Conservation (phyloP, 805 yeast species). For the Ogataea methylovora region DNA sequence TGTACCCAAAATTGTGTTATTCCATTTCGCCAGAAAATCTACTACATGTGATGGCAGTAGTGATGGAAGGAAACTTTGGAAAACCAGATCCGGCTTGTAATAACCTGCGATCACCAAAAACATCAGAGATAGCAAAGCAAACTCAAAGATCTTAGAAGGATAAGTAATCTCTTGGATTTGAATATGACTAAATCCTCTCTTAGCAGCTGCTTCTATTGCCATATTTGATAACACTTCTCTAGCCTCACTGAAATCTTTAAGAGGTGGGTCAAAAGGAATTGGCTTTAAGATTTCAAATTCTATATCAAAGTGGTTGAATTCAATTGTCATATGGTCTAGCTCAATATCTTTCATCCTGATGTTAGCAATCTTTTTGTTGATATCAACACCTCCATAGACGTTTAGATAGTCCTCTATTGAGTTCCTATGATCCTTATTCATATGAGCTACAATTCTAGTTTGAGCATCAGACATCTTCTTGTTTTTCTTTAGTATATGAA, state of each 20-base stretch:
- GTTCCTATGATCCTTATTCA: constrained; percentile 72
- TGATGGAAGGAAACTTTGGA: constrained; percentile 4
- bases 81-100: constrained; percentile 1
- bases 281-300: constrained; percentile 29
- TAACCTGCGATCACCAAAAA: constrained; percentile 4
- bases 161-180: constrained; percentile 38
- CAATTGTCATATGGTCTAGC: constrained; percentile 35
- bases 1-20: constrained; percentile 8
- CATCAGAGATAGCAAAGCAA: constrained; percentile 23
- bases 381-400: constrained; percentile 52
- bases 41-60: constrained; percentile 4
- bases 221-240: constrained; percentile 51
- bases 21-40: constrained; percentile 4
- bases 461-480: constrained; percentile 11
- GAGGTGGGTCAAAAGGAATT: constrained; percentile 47
- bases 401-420: constrained; percentile 67
- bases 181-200: constrained; percentile 50
- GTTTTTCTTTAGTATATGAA: no score
- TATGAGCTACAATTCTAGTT: constrained; percentile 56
- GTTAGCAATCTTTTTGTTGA: constrained; percentile 26
- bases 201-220: constrained; percentile 68
- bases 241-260: constrained; percentile 36
- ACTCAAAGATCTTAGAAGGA: constrained; percentile 27
- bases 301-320: constrained; percentile 30
- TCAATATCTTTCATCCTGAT: constrained; percentile 41